phyloP scores from a whole-genome alignment of 1,284 basidiomycete genomes.

The Ceratobasidium sp. region DNA sequence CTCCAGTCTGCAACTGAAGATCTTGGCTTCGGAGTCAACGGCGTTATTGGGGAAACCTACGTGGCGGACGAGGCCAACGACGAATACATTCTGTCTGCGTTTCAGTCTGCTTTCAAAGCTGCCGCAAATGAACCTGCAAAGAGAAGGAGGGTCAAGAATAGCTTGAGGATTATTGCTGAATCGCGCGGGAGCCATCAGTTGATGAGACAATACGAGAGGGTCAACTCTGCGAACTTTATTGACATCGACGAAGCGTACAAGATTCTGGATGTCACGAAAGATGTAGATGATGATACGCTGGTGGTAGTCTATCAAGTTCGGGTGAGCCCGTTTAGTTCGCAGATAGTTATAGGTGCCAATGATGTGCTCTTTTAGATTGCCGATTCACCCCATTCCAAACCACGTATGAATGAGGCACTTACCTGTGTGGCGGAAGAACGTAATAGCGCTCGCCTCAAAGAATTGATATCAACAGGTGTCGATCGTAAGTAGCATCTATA shows the following conservation, averaged over 20 bases:
- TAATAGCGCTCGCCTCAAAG: constrained; percentile 74
- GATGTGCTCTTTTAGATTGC: constrained; percentile 62
- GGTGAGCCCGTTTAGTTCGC: constrained; percentile 59
- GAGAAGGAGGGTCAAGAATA: constrained; percentile 43
- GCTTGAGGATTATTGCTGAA: constrained; percentile 56
- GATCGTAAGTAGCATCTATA: constrained; percentile 68
- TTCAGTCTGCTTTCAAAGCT: constrained; percentile 63
- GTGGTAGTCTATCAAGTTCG: constrained; percentile 77
- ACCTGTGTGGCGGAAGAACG: constrained; percentile 66
- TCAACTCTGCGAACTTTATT: constrained; percentile 63
- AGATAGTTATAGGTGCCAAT: constrained; percentile 4
- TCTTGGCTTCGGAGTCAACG: constrained; percentile 74
- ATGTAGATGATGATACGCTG: constrained; percentile 79
- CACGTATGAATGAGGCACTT: constrained; percentile 54
- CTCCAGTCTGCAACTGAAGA: constrained; percentile 58
- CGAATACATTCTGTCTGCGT: constrained; percentile 72
- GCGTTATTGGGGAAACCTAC: constrained; percentile 68
- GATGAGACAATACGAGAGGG: constrained; percentile 61
- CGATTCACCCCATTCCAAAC: constrained; percentile 58
- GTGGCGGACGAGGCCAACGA: constrained; percentile 70
- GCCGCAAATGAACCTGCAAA: constrained; percentile 43
- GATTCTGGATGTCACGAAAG: constrained; percentile 73
- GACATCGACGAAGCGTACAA: constrained; percentile 77
- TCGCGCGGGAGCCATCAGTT: constrained; percentile 63
- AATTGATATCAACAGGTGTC: constrained; percentile 70